Conservation (phyloP, 371 early-diverging fungal genomes). For the Dichotomocladium elegans region DNA sequence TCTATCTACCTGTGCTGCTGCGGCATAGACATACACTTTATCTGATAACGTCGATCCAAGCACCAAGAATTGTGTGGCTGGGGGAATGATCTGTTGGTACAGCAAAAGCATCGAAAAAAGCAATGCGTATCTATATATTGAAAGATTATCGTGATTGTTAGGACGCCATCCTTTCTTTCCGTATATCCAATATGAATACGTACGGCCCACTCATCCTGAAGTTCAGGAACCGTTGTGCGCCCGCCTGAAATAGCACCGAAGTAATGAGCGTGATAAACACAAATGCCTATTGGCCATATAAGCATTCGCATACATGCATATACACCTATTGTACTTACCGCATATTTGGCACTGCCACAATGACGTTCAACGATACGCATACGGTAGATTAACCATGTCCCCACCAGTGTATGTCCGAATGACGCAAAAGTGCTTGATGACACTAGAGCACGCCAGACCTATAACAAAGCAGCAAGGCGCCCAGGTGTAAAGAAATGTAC, state of each 20-base stretch:
- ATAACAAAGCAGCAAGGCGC: no score
- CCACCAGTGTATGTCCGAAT: conserved; percentile 58
- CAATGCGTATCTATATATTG: conserved; percentile 42
- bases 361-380: conserved; percentile 70
- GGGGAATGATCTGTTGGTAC: conserved; percentile 55
- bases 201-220: conserved; percentile 66
- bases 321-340: conserved; percentile 45
- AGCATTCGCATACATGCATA: no score
- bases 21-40: conserved; percentile 58
- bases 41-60: conserved; percentile 60
- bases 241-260: conserved; percentile 52
- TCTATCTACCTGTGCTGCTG: conserved; percentile 52
- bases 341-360: conserved; percentile 67
- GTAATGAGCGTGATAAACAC: conserved; percentile 44
- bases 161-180: not conserved
- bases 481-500: no score
- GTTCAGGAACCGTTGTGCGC: conserved; percentile 63
- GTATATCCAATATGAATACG: conserved; percentile 36
- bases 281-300: conserved; percentile 51
- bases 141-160: not conserved
- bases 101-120: conserved; percentile 62
- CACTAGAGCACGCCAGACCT: conserved; percentile 58
- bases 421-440: conserved; percentile 53
- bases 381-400: conserved; percentile 61
- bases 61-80: conserved; percentile 57